These are phyloP conservation scores for Botrytis deweyae DNA, from an alignment of 2,329 filamentous ascomycete species.

Conservation along the genomic window DNA sequence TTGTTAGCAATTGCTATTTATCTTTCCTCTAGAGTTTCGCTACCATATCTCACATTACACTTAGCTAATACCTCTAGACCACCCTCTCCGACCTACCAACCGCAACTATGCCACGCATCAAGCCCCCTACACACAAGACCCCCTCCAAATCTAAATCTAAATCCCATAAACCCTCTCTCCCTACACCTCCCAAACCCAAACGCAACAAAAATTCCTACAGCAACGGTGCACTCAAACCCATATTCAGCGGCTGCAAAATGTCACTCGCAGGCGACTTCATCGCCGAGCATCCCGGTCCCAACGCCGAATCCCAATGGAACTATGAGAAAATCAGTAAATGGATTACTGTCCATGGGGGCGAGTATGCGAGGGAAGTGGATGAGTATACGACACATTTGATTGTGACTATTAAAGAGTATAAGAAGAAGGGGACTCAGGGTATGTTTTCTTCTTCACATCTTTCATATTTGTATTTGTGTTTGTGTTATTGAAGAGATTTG, in stretches of 20 bases:
- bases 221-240: conserved; percentile 32
- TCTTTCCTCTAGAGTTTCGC: not conserved
- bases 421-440: conserved; percentile 37
- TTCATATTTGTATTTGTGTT: not conserved
- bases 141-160: not conserved
- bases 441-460: conserved; percentile 13
- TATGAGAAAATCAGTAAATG: conserved; percentile 62
- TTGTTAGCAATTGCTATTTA: not conserved
- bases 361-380: conserved; percentile 52
- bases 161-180: not conserved
- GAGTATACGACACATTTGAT: conserved; percentile 70
- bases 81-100: not conserved
- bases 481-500: not conserved
- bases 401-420: conserved; percentile 61
- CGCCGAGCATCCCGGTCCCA: conserved; percentile 23
- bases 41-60: not conserved
- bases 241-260: conserved; percentile 56
- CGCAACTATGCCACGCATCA: not conserved
- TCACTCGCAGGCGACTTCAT: conserved; percentile 58
- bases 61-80: not conserved
- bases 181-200: not conserved
- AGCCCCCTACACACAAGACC: not conserved
- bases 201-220: conserved; percentile 11
- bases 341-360: conserved; percentile 62
- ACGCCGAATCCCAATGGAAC: conserved; percentile 29